Evolutionary conservation across 78 protist species (phyloP).

Genomic region (Cyanophora paradoxa): DNA sequence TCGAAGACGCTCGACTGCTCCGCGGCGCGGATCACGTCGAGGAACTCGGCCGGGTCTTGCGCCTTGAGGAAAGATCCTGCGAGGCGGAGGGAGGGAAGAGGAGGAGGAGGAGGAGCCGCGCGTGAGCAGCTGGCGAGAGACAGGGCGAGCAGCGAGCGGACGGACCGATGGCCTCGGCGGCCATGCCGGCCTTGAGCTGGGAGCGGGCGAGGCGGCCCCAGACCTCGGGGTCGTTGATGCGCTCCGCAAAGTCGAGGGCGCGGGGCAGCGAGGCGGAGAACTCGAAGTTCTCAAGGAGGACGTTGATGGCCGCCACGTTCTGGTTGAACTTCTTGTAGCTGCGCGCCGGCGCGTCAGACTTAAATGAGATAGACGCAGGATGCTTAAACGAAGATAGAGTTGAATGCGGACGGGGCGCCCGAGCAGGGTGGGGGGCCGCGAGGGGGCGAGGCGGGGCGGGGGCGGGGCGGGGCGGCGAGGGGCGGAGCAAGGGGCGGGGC

Average conservation of each 20-base stretch:
- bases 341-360: too few relatives aligned
- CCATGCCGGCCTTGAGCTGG: slow-evolving; percentile 70
- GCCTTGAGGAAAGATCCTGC: slow-evolving; percentile 82
- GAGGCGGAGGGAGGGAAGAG: too few relatives aligned
- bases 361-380: too few relatives aligned
- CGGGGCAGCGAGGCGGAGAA: slow-evolving; percentile 39
- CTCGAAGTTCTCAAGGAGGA: slow-evolving; percentile 27
- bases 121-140: background rate
- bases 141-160: slow-evolving; percentile 6
- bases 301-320: slow-evolving; percentile 75
- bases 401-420: too few relatives aligned
- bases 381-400: too few relatives aligned
- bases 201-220: slow-evolving; percentile 88
- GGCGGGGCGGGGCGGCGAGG: too few relatives aligned
- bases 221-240: slow-evolving; percentile 77
- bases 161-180: slow-evolving; percentile 70
- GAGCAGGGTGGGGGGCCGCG: too few relatives aligned
- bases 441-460: too few relatives aligned
- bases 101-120: too few relatives aligned
- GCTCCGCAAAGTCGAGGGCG: slow-evolving; percentile 93
- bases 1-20: slow-evolving; percentile 43
- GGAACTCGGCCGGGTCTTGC: slow-evolving; percentile 59
- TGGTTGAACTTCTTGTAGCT: slow-evolving; percentile 88
- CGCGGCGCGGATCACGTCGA: slow-evolving; percentile 54
- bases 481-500: too few relatives aligned